Conservation (phyloP, 768 basidiomycete genomes). For the Gymnopilus dilepis region DNA sequence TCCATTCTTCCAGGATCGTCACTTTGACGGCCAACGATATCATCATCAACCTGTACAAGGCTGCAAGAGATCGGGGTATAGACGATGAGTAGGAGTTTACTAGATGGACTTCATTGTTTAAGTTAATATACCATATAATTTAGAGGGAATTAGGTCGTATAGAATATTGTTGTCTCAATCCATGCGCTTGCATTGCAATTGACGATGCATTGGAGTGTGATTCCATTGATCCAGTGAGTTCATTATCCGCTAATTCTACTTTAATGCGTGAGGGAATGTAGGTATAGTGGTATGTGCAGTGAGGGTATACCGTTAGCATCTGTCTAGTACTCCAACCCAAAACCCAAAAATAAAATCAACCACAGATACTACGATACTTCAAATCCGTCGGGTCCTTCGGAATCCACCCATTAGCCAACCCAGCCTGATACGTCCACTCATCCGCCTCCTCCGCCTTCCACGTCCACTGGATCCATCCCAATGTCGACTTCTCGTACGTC, state of each 20-base stretch:
- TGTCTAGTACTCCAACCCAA: background rate
- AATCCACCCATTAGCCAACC: conserved; percentile 85
- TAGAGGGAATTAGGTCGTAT: background rate
- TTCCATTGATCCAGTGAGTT: too few relatives aligned
- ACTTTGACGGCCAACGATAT: conserved; percentile 90
- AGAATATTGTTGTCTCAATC: background rate
- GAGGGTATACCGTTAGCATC: background rate
- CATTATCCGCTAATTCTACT: too few relatives aligned
- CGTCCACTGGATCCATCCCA: conserved; percentile 80
- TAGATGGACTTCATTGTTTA: background rate
- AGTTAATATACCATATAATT: conserved; percentile 1
- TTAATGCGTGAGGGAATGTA: too few relatives aligned
- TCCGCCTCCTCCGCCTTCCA: conserved; percentile 86
- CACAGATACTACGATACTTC: conserved; percentile 48
- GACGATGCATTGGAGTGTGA: too few relatives aligned
- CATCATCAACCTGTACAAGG: conserved; percentile 72
- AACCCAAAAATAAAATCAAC: background rate
- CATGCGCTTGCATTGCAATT: too few relatives aligned
- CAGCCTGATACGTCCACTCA: conserved; percentile 90
- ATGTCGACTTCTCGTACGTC: conserved; percentile 63
- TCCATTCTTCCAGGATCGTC: conserved; percentile 63
- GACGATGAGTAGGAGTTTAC: conserved; percentile 19
- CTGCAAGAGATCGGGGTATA: conserved; percentile 27
- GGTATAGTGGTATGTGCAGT: too few relatives aligned
- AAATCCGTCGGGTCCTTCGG: conserved; percentile 55